Base-by-base conservation (phyloP, 83 land plant genomes). In the Isoetes engelmannii region DNA sequence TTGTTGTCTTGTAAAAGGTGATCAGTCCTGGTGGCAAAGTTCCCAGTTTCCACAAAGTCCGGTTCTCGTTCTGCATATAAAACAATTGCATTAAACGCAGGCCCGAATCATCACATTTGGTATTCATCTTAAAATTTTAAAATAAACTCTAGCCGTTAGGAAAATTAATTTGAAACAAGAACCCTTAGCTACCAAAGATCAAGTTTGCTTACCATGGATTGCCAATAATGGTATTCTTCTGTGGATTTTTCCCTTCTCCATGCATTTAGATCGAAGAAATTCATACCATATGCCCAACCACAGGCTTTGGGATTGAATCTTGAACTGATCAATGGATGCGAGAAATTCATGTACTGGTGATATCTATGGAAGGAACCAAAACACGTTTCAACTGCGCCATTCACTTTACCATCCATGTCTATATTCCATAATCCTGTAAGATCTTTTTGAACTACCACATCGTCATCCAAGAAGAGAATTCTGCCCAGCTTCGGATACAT, bases 251-350 rank as follows among this genome's bases (percentile, higher is more conserved):
- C 76, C 58, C 42, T 67, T 67, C 95, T 84, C 95, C 91, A 89
- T 8, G 83, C 81, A 70, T 78, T 59, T 44, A 89, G 78, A 68
- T 87, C 85, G 63, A 87, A 84, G 2, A 89, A 43, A 57, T 89
- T 89, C 84, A 89, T 73, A 15, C 95, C 95, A 80, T 72, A 75
- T n/a, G 80, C 78, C 95, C 95, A 89, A 19, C 79, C 86, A 75
- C 90, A 87, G 5, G 63, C 71, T 28, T 87, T 81, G 19, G 48
- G 70, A 50, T 81, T 47, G 18, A 86, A 70, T 53, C 66, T 70
- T 13, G 55, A 71, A 43, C 72, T 67, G 45, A 80, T 60, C 7
- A 82, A 17, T 17, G 86, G 85, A 61, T 86, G 64, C 5, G 94
- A 84, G 72, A 86, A 89, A 63, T 87, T 89, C 69, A 87, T 67